Base-by-base conservation (phyloP, 176 grass and related monocot species). In the Cenchrus fungigraminus region DNA sequence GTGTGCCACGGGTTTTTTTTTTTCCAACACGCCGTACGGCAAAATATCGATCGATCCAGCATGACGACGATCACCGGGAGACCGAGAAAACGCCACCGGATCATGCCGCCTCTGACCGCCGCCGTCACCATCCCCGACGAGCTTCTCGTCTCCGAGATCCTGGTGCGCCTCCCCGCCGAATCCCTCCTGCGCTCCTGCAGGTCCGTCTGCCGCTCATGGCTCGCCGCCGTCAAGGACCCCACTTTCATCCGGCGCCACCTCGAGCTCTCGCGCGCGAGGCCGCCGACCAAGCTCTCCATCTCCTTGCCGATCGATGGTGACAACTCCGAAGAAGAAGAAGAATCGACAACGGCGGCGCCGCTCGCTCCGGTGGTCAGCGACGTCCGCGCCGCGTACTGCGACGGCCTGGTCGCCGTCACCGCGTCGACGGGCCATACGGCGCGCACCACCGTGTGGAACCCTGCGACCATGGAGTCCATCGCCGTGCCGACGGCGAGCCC, bases 281-380 rank as follows among this genome's bases (percentile, higher is more conserved):
- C 56, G 13, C 34, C 68, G 49, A n/a, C 85, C 4, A 5, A 74
- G 4, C 58, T 87, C 15, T 15, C 42, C 69, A n/a, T 87, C 77
- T 46, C 9, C 85, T 0, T 15, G 51, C 3, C 51, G 12, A 4
- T 2, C 51, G 17, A 8, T 3, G 3, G 9, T 1, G 12, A 6
- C 13, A 0, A 0, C 44, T 0, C 43, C 1, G n/a, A 60, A 0
- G 6, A 32, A 4, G 51, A 53, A 3, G 53, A 55, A 16, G 53
- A 46, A 6, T 6, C 45, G 7, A 52, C 50, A 12, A 11, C 10
- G 50, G 0, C 7, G 16, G 12, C 0, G 14, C 5, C 3, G 47
- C 7, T 8, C 7, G 44, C 46, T 58, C 6, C 14, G 77, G 28
- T 46, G 2, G 55, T 73, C 32, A 45, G 57, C 47, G 25, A 25